phyloP scores from a whole-genome alignment of 495 filamentous ascomycete species.

The Penicillium subrubescens region DNA sequence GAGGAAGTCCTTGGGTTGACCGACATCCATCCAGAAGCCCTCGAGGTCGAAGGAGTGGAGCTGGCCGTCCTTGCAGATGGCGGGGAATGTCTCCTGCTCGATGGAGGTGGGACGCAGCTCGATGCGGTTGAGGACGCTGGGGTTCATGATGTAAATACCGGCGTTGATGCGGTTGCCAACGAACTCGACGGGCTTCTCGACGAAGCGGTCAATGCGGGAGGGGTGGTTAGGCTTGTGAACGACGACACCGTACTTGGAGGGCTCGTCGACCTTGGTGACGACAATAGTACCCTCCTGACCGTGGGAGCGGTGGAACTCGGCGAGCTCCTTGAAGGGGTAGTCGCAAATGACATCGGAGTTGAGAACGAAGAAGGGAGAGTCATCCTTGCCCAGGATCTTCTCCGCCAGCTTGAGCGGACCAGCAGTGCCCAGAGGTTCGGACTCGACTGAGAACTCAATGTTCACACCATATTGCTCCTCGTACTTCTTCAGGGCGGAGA shows the following conservation, averaged over 20 bases:
- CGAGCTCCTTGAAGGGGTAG: conserved; percentile 90
- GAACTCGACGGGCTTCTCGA: conserved; percentile 99
- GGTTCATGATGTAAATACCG: conserved; percentile 98
- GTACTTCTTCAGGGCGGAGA: conserved; percentile 77
- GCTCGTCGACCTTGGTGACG: conserved; percentile 99
- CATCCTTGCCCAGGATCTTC: conserved; percentile 88
- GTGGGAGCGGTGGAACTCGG: conserved; percentile 84
- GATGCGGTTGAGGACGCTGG: conserved; percentile 84
- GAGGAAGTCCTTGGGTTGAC: conserved; percentile 98
- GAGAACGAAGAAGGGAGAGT: conserved; percentile 96
- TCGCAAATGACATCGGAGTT: conserved; percentile 99
- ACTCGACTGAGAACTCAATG: conserved; percentile 96
- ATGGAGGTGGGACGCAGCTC: conserved; percentile 98
- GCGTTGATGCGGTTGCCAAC: conserved; percentile 99
- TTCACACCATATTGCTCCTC: conserved; percentile 87
- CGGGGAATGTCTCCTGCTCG: conserved; percentile 99
- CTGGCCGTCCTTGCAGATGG: conserved; percentile 86
- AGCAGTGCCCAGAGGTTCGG: conserved; percentile 92
- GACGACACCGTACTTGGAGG: conserved; percentile 97
- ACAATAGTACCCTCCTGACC: conserved; percentile 98
- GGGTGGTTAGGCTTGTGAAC: conserved; percentile 95
- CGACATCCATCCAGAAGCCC: conserved; percentile 99
- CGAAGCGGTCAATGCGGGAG: conserved; percentile 95
- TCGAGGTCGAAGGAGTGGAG: conserved; percentile 98
- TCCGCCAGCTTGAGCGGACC: conserved; percentile 96